These are phyloP conservation scores for Leptomonas pyrrhocoris DNA, from an alignment of 208 protist genomes.

Conservation along the genomic window DNA sequence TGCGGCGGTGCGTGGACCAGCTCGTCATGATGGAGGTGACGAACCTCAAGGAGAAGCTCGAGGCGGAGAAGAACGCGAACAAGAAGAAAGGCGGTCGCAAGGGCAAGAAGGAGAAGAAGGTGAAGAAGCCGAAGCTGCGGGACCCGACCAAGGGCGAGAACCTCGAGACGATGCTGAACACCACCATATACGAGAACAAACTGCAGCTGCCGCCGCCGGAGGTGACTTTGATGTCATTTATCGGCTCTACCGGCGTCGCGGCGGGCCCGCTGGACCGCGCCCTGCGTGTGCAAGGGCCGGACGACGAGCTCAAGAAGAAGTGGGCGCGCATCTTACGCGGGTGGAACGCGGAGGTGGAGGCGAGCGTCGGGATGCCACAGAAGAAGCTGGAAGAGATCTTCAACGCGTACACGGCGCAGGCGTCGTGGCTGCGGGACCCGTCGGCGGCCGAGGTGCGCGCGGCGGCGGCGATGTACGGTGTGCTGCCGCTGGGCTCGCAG, in stretches of 20 bases:
- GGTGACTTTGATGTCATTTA: conserved; percentile 60
- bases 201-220: conserved; percentile 68
- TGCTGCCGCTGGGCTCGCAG: conserved; percentile 92
- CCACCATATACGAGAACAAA: conserved; percentile 80
- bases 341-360: conserved; percentile 80
- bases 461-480: conserved; percentile 74
- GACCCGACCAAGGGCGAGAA: conserved; percentile 86
- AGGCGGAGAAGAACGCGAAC: conserved; percentile 68
- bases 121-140: conserved; percentile 82
- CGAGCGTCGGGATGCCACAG: conserved; percentile 75
- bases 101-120: conserved; percentile 74
- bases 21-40: conserved; percentile 91
- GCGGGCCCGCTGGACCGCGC: conserved; percentile 54
- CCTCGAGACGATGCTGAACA: conserved; percentile 85
- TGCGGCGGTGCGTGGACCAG: conserved; percentile 91
- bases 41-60: conserved; percentile 89
- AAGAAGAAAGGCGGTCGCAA: conserved; percentile 41
- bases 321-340: conserved; percentile 82
- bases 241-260: conserved; percentile 71
- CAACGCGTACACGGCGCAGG: conserved; percentile 60
- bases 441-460: conserved; percentile 83
- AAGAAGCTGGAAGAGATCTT: conserved; percentile 81
- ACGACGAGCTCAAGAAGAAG: conserved; percentile 88
- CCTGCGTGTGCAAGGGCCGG: conserved; percentile 40
- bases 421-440: conserved; percentile 72